Evolutionary conservation across 257 asterid genomes (phyloP), one percentile per base, ranked within the genome.

Genomic region (Sherardia arvensis): DNA sequence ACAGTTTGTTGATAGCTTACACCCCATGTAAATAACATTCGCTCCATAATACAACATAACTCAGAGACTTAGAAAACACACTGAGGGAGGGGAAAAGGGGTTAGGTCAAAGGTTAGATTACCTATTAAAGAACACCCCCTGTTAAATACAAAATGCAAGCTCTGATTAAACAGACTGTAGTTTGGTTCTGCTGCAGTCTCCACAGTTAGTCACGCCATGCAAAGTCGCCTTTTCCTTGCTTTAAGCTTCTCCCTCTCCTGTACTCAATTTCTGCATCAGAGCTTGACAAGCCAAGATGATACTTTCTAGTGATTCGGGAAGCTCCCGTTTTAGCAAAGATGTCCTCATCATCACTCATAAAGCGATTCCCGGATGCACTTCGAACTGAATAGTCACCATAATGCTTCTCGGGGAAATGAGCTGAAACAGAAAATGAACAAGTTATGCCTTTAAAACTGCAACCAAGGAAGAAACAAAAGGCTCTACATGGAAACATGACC

Each of bases 241-340:
- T 80, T 81, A 84, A 72, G 81, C 97, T 90, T 38, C 87, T 74
- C 26, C 90, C 95, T 82, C 99, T 83, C 69, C 92, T 77, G 75
- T 85, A 90, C 74, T 93, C 97, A 9, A 93, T 70, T 79, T 90
- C 97, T 61, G 97, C 96, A 76, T 93, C 96, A 1, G 97, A 93
- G 69, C 79, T 85, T 56, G 97, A 87, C 60, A 81, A 78, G 56
- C 94, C 94, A 57, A 75, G 77, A 56, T 83, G 81, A 61, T 84
- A 75, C 70, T 78, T 87, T 69, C 94, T 77, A 58, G 80, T 72
- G 18, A 63, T 61, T 82, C 91, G 83, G 40, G 87, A 77, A 68
- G 76, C 69, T 27, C 82, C 85, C 79, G 76, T 67, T 66, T 72
- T 84, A 3, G 85, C 77, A 76, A 83, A 82, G 59, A 87, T 49